A percentile compares a stretch with the other conserved stretches of the same genome.
These are phyloP conservation scores for Casuarina glauca DNA, from an alignment of 306 rosid species.

Conservation along the genomic window DNA sequence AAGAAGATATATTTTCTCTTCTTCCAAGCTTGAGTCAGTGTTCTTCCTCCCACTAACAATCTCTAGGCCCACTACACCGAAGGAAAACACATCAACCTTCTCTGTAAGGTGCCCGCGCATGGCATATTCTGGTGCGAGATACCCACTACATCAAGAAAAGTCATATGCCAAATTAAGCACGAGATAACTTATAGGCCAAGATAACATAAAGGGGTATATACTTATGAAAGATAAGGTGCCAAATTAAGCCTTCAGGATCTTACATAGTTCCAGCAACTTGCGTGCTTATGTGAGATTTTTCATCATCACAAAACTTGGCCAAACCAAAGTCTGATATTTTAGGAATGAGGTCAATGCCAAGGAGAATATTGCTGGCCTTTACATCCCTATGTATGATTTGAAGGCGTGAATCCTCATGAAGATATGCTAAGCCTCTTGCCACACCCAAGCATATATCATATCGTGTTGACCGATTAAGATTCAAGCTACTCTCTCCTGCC, in stretches of 20 bases:
- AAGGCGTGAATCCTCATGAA: slow-evolving; percentile 67
- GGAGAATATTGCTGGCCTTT: slow-evolving; percentile 76
- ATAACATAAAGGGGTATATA: not conserved
- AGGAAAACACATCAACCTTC: slow-evolving; percentile 81
- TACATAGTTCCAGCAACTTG: slow-evolving; percentile 84
- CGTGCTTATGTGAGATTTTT: slow-evolving; percentile 75
- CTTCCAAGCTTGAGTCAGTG: slow-evolving; percentile 57
- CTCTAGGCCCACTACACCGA: slow-evolving; percentile 65
- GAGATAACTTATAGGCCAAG: not conserved
- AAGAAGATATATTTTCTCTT: slow-evolving; percentile 65
- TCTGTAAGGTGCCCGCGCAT: slow-evolving; percentile 69
- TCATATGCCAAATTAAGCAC: slow-evolving; percentile 1
- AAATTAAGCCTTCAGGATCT: slow-evolving; percentile 20
- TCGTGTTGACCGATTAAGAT: slow-evolving; percentile 63
- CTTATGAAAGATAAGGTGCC: not conserved
- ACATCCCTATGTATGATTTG: slow-evolving; percentile 83
- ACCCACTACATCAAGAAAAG: slow-evolving; percentile 52
- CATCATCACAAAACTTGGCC: slow-evolving; percentile 77
- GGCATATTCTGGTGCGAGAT: slow-evolving; percentile 53
- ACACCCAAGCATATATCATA: slow-evolving; percentile 67
- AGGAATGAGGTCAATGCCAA: slow-evolving; percentile 57
- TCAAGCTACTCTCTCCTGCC: not conserved
- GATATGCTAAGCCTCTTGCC: slow-evolving; percentile 74
- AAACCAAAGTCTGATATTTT: slow-evolving; percentile 85
- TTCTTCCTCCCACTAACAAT: no score